phyloP scores from a whole-genome alignment of 495 filamentous ascomycete species.

The Penicillium roqueforti region DNA sequence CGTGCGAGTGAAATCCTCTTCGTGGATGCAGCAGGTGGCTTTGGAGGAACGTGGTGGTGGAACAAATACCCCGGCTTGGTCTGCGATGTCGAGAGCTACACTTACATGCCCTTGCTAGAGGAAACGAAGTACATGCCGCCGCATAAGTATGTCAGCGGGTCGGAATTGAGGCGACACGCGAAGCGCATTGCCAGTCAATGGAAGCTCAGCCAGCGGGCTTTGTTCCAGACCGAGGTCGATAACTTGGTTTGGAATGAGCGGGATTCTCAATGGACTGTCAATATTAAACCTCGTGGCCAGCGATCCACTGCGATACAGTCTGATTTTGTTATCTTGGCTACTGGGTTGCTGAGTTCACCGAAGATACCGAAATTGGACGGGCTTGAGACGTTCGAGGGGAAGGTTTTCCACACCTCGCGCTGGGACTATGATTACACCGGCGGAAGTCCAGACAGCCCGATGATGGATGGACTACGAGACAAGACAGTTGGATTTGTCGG shows the following conservation, averaged over 20 bases:
- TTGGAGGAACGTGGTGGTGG: slow-evolving; percentile 53
- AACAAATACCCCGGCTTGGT: slow-evolving; percentile 36
- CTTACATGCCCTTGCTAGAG: slow-evolving; percentile 53
- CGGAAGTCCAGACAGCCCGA: slow-evolving; percentile 42
- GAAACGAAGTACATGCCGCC: slow-evolving; percentile 55
- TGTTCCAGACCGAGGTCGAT: slow-evolving; percentile 33
- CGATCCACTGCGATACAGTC: neutral
- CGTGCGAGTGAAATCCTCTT: slow-evolving; percentile 42
- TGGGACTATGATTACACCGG: slow-evolving; percentile 49
- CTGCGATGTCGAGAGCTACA: slow-evolving; percentile 32
- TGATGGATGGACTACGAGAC: slow-evolving; percentile 32
- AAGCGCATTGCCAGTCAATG: slow-evolving; percentile 33
- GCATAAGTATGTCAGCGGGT: slow-evolving; percentile 24
- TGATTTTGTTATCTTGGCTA: slow-evolving; percentile 20
- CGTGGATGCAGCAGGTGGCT: slow-evolving; percentile 36
- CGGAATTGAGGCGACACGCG: slow-evolving; percentile 25
- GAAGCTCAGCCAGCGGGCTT: slow-evolving; percentile 38
- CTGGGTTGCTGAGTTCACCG: slow-evolving; percentile 13
- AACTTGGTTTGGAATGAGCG: slow-evolving; percentile 9
- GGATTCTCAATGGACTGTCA: neutral
- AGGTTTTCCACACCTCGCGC: slow-evolving; percentile 39
- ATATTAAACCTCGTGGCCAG: neutral
- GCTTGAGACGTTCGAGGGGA: slow-evolving; percentile 17
- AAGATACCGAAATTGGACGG: slow-evolving; percentile 28
- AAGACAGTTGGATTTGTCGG: slow-evolving; percentile 48